Conservation (phyloP, 768 basidiomycete species). For the Pleurotus tuoliensis region DNA sequence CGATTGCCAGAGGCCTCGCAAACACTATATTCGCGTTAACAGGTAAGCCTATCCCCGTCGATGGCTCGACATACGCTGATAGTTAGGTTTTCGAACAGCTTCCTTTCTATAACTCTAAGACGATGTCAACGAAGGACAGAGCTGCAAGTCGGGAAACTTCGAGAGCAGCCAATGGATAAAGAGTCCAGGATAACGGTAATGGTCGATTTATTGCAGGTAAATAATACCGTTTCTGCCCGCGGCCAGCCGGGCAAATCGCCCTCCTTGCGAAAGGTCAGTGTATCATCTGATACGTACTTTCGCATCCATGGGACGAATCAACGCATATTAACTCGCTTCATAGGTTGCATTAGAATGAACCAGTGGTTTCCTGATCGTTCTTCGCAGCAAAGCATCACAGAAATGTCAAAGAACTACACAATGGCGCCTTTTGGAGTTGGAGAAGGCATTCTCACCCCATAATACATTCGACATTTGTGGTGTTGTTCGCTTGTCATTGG, state of each 20-base stretch:
- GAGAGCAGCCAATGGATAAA: background rate
- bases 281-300: background rate
- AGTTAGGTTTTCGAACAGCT: no score
- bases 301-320: background rate
- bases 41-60: no score
- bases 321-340: background rate
- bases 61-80: no score
- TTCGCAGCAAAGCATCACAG: background rate
- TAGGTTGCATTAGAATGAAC: background rate
- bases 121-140: background rate
- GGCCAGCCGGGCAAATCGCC: constrained; percentile 7
- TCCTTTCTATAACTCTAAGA: no score
- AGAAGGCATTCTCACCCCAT: background rate
- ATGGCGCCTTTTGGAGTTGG: constrained; percentile 4
- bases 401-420: background rate
- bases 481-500: constrained; percentile 4
- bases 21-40: no score
- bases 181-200: constrained; percentile 4
- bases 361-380: background rate
- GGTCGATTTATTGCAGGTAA: background rate
- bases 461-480: background rate
- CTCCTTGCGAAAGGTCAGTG: constrained; percentile 3
- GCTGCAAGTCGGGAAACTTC: background rate
- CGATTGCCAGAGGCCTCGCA: no score
- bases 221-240: constrained; percentile 2